A percentile compares a stretch with the other conserved stretches of the same genome.
These are phyloP conservation scores for Apiospora arundinis DNA, from an alignment of 2,329 filamentous ascomycete species.

Conservation along the genomic window DNA sequence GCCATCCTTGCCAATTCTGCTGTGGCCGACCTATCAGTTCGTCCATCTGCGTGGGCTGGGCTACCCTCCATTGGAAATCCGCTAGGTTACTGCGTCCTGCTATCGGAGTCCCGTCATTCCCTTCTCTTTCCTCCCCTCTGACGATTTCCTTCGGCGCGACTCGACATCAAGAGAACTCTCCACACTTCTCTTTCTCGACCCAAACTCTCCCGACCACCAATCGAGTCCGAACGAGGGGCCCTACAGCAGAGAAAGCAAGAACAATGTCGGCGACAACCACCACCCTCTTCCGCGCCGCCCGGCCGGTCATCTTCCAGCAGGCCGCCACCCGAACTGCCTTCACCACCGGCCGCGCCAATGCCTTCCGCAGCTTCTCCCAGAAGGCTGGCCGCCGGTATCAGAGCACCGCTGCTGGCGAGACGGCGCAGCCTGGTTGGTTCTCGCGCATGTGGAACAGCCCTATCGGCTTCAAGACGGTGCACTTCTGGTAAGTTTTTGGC, in stretches of 20 bases:
- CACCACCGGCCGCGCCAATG: constrained; percentile 42
- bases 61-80: constrained; percentile 18
- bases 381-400: constrained; percentile 69
- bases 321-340: constrained; percentile 61
- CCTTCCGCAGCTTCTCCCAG: constrained; percentile 51
- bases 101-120: constrained; percentile 19
- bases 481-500: constrained; percentile 81
- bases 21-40: constrained; percentile 6
- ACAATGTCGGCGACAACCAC: constrained; percentile 52
- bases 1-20: constrained; percentile 8
- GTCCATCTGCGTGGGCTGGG: constrained; percentile 4
- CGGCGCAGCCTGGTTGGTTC: constrained; percentile 62
- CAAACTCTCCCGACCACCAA: constrained; percentile 9
- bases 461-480: constrained; percentile 87
- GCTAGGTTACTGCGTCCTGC: constrained; percentile 5
- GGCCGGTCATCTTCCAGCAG: constrained; percentile 60
- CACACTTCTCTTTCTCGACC: background rate
- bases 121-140: constrained; percentile 3
- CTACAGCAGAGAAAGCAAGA: background rate
- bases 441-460: constrained; percentile 85
- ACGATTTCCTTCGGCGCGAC: constrained; percentile 8
- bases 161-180: background rate
- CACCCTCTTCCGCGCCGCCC: constrained; percentile 58
- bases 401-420: constrained; percentile 62
- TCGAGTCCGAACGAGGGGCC: constrained; percentile 5